Conservation (phyloP, 352 stramenopile species). For the Thalassiosira ordinaria region DNA sequence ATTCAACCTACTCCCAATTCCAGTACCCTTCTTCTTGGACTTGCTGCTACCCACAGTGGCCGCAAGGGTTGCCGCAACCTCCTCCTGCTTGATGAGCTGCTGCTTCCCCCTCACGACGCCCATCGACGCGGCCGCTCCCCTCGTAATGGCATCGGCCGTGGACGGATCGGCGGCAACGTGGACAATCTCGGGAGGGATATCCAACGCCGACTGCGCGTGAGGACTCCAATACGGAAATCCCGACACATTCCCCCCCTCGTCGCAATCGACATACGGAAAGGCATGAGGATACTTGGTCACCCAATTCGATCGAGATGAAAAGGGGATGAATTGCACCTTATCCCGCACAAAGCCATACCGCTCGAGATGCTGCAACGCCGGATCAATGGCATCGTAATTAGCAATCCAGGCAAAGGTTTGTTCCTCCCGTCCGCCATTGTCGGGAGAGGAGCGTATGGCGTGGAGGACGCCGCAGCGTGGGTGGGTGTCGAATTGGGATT, state of each 20-base stretch:
- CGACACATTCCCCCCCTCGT: neutral
- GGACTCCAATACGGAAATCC: constrained; percentile 34
- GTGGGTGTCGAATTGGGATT: neutral
- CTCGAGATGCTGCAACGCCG: neutral
- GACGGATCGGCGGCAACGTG: neutral
- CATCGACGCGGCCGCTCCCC: too few species aligned
- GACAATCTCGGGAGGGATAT: constrained; percentile 16
- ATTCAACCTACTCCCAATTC: neutral
- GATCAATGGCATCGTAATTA: constrained; percentile 11
- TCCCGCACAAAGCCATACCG: neutral
- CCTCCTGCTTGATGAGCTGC: too few species aligned
- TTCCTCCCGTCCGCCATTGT: constrained; percentile 10
- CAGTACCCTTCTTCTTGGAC: neutral
- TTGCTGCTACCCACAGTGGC: too few species aligned
- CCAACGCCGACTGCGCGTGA: neutral
- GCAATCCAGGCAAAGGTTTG: constrained; percentile 41
- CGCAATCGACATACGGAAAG: constrained; percentile 30
- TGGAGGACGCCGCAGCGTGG: constrained; percentile 25
- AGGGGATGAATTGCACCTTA: constrained; percentile 26
- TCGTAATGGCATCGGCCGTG: neutral
- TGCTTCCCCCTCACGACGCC: too few species aligned
- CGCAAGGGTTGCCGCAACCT: too few species aligned
- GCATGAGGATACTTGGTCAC: constrained; percentile 26
- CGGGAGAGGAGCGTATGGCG: neutral
- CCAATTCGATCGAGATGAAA: constrained; percentile 23